Evolutionary conservation across 202 grass and related monocot species (phyloP), one percentile per base, ranked within the genome.

Genomic region (Schoenoplectus tabernaemontani): DNA sequence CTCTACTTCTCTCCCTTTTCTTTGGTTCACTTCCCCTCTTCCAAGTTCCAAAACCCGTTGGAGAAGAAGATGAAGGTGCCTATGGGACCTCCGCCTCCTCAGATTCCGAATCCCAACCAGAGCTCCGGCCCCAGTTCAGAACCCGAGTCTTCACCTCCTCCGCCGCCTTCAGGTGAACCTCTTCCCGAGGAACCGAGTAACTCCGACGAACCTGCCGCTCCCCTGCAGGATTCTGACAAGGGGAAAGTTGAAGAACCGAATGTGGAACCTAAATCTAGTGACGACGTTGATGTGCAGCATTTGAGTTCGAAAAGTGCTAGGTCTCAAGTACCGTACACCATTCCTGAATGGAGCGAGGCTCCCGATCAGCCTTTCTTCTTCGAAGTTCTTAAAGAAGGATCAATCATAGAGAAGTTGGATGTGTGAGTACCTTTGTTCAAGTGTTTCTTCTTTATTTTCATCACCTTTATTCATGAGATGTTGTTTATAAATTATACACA

Each of bases 351-450:
- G 96, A 98, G 96, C 82, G 78, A 87, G 68, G 79, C 78, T 1
- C 89, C 96, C 5, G 56, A 51, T 5, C 84, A 95, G 78, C 84
- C 86, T 50, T 98, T 98, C 91, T 92, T 81, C 88, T 87, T 95
- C 24, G 96, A 98, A 86, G 91, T 95, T 32, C 92, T 98, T 73
- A 98, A 98, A 85, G 84, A 94, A 33, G 96, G 96, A 72, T 42
- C 39, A 13, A 91, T 94, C 83, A 69, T 95, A 67, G 91, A 95
- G 7, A 85, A 89, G 4, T 86, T 98, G 42, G 96, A 92, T 81
- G 91, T 98, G 96, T 98, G 81, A 86, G 89, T 81, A 12, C 17
- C 28, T 47, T 47, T 26, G 5, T 28, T 48, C 30, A 48, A 15
- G 43, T 71, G 12, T 54, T 51, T 7, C 15, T 71, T 9, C 12